These are phyloP conservation scores for Primulina huaijiensis DNA, from an alignment of 257 asterid genomes.

Conservation along the genomic window DNA sequence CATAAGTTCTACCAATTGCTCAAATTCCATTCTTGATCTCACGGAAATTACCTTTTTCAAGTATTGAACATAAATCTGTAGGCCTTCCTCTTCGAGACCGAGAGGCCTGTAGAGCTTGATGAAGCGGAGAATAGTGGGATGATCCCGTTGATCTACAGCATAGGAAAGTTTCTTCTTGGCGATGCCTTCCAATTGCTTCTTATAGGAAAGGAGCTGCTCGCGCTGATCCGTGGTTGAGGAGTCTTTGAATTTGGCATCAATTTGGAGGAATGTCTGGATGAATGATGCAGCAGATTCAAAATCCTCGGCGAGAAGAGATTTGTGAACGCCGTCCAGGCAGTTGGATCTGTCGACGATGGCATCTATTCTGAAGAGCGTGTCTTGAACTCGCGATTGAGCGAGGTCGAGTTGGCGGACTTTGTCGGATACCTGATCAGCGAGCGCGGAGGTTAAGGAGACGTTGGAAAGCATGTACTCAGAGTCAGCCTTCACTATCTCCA, in stretches of 20 bases:
- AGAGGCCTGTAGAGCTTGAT: constrained; percentile 72
- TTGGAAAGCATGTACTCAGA: constrained; percentile 68
- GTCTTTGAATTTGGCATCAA: constrained; percentile 70
- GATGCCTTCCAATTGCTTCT: constrained; percentile 80
- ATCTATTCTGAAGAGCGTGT: constrained; percentile 71
- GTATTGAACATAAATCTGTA: constrained; percentile 67
- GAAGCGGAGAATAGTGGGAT: constrained; percentile 67
- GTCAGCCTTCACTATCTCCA: constrained; percentile 68
- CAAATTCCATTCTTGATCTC: constrained; percentile 70
- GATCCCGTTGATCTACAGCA: constrained; percentile 84
- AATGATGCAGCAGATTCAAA: constrained; percentile 76
- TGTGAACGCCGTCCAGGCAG: constrained; percentile 76
- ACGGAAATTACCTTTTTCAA: constrained; percentile 66
- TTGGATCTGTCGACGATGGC: constrained; percentile 71
- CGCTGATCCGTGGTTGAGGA: constrained; percentile 76
- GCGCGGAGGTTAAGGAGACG: constrained; percentile 70
- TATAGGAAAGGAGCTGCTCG: constrained; percentile 69
- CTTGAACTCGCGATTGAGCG: constrained; percentile 81
- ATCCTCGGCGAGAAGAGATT: constrained; percentile 70
- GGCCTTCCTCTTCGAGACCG: constrained; percentile 84
- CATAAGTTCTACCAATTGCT: constrained; percentile 63
- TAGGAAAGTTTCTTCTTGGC: constrained; percentile 52
- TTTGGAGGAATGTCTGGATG: constrained; percentile 72
- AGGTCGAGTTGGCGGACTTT: constrained; percentile 87
- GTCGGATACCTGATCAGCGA: constrained; percentile 77